Conservation (phyloP, 257 asterid genomes). For the Echites panduratus region DNA sequence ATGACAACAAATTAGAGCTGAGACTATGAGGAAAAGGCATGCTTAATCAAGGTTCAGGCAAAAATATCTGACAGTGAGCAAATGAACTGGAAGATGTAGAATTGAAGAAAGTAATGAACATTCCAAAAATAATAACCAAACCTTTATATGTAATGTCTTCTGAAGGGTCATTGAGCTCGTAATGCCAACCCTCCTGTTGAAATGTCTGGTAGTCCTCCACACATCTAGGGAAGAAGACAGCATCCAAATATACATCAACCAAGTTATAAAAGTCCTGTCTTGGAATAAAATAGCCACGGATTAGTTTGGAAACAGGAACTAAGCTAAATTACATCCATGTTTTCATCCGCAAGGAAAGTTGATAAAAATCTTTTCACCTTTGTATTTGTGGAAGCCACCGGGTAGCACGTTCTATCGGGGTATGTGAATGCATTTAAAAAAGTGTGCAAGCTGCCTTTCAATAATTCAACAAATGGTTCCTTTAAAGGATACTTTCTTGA, state of each 20-base stretch:
- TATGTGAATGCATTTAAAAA: conserved; percentile 96
- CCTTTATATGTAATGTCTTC: conserved; percentile 97
- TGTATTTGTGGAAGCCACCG: conserved; percentile 93
- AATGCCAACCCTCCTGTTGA: conserved; percentile 99
- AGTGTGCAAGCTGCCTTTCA: conserved; percentile 93
- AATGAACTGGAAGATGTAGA: conserved; percentile 3
- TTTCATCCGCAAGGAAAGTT: neutral
- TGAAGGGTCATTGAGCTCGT: conserved; percentile 89
- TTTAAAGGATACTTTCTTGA: conserved; percentile 95
- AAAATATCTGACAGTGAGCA: neutral
- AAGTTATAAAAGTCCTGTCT: conserved; percentile 95
- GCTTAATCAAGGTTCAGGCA: conserved; percentile 2
- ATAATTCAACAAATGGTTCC: conserved; percentile 93
- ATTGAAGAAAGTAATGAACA: neutral
- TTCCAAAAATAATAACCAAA: conserved; percentile 12
- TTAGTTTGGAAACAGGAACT: conserved; percentile 8
- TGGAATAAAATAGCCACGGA: conserved; percentile 12
- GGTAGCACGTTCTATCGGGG: conserved; percentile 99
- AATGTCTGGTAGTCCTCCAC: conserved; percentile 88
- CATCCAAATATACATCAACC: conserved; percentile 98
- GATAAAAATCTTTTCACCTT: conserved; percentile 48
- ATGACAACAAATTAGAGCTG: neutral
- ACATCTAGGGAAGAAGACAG: conserved; percentile 93
- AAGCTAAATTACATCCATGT: neutral
- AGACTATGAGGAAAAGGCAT: conserved; percentile 1